phyloP scores from a whole-genome alignment of 169 alveolate genomes.

The Miamiensis avidus region DNA sequence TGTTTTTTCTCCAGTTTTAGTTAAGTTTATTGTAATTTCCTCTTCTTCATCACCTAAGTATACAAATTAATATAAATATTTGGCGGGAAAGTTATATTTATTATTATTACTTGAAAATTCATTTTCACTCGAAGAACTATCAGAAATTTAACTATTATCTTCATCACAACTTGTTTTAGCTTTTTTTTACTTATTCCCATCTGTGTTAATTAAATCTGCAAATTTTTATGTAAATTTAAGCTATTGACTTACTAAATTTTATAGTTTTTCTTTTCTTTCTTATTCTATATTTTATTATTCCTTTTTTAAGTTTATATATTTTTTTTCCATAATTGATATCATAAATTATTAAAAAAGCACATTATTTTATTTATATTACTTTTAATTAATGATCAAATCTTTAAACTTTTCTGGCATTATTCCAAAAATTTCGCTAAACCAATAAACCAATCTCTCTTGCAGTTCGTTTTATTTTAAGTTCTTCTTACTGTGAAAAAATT shows the following conservation, averaged over 20 bases:
- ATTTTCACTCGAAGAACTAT: neutral
- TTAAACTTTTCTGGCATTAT: conserved; percentile 7
- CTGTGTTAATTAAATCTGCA: neutral
- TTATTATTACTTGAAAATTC: neutral
- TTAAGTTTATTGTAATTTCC: neutral
- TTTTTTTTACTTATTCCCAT: neutral
- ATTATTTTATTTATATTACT: conserved; percentile 10
- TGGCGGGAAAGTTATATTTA: too few relatives aligned
- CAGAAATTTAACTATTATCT: neutral
- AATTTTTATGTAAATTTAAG: neutral
- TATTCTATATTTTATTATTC: neutral
- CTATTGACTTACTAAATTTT: neutral
- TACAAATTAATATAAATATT: too few relatives aligned
- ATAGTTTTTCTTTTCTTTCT: neutral
- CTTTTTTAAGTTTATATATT: neutral
- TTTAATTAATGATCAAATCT: neutral
- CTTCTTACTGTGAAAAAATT: conserved; percentile 32
- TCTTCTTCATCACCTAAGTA: neutral
- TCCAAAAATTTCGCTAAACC: conserved; percentile 18
- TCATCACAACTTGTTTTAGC: neutral
- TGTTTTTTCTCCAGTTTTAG: neutral
- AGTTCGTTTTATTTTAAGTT: conserved; percentile 19
- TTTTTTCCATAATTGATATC: neutral
- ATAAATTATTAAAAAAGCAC: neutral
- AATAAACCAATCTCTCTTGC: neutral